Evolutionary conservation across 2,329 filamentous ascomycete genomes (phyloP), one percentile per base, ranked within the genome.

Genomic region (Phaeophleospora eucalypticola): DNA sequence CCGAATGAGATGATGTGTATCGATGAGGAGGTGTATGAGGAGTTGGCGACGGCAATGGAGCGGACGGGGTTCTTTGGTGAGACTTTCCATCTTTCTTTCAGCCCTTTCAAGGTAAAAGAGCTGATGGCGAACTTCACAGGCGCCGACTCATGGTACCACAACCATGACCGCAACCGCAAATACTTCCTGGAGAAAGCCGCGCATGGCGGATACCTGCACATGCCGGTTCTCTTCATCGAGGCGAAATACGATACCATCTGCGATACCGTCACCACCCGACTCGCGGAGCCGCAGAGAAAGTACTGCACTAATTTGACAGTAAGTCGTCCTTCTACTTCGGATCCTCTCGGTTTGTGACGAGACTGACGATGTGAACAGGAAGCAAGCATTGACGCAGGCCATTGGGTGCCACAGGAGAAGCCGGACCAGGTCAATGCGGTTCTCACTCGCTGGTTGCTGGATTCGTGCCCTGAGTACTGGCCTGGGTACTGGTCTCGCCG

Each of bases 141-240:
- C n/a, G n/a, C n/a, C n/a, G n/a, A n/a, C n/a, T n/a, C n/a, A n/a
- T n/a, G 67, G 51, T 77, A 77, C 46, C 48, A 70, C 29, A 71
- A 77, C 51, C 68, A 73, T 49, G 59, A 65, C 4, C 59, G 54
- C 10, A 77, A 77, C 44, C 55, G 51, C 2, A 65, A 63, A 33
- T 77, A 71, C 54, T 66, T 64, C 4, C 65, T 67, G 16, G 63
- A 65, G 19, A 62, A 68, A 34, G 51, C 53, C 7, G 65, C 62
- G 57, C 67, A 68, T 17, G 60, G 59, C 3, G 65, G 64, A 0
- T 52, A 59, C 4, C 37, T 70, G 38, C 52, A 62, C 9, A 64
- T 69, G 33, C 67, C 67, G 0, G 59, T 66, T 4, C 52, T 77
- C 35, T 66, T 63, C 43, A 63, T 70, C 43, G 66, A 71, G 36